Evolutionary conservation across 345 rosid species (phyloP), one percentile per base, ranked within the genome.

Genomic region (Toxicodendron radicans): DNA sequence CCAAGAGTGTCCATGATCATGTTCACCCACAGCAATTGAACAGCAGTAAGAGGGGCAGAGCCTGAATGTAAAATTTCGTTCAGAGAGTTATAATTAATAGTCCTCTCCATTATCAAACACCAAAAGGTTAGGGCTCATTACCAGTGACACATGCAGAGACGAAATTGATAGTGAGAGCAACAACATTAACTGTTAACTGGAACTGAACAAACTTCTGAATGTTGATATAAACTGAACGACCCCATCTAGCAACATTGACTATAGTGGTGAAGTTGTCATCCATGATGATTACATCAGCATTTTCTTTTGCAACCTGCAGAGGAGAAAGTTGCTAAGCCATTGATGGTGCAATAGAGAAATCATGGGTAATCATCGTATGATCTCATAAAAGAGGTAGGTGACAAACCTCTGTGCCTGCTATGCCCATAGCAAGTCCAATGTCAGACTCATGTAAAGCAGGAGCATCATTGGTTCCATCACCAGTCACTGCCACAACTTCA

Each of bases 401-500:
- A 48, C 73, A 61, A 72, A 91, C 98, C 94, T 95, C 97, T 70
- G 97, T 95, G 75, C 97, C 99, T 58, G 97, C 94, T 72, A 90
- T 91, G 64, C 99, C 97, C 97, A 95, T 95, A 16, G 99, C 94
- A 67, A 95, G 91, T 75, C 99, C 99, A 78, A 95, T 92, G 80
- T 92, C 97, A 2, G 97, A 91, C 78, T 92, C 97, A 72, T 87
- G 91, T 89, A 92, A 82, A 18, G 99, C 99, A 52, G 99, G 99
- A 18, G 97, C 97, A 79, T 91, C 97, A 46, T 95, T 95, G 72
- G 99, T 95, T 72, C 99, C 99, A 54, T 95, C 99, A 63, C 97
- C 97, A 68, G 97, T 95, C 68, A 92, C 99, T 1, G 97, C 94
- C 58, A 92, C 97, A 13, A 95, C 94, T 77, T 92, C 94, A 64